Conservation (phyloP, 352 stramenopile genomes). For the Phytophthora meadii region DNA sequence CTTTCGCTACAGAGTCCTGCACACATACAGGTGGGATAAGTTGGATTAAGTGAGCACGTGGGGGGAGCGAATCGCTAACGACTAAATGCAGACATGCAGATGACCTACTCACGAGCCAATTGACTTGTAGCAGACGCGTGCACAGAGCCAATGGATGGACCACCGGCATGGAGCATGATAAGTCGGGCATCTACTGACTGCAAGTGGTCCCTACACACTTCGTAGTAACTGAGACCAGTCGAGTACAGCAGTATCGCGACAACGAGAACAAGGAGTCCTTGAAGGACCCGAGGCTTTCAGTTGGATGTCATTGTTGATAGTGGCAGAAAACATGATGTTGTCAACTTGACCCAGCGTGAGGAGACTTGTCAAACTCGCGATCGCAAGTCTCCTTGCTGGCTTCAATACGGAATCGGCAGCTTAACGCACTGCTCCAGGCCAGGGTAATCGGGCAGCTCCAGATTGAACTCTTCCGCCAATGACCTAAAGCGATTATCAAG, state of each 20-base stretch:
- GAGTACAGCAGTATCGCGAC: constrained; percentile 2
- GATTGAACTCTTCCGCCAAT: constrained; percentile 64
- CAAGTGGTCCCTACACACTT: constrained; percentile 23
- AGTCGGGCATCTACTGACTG: constrained; percentile 30
- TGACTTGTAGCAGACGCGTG: constrained; percentile 17
- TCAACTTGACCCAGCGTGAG: constrained; percentile 7
- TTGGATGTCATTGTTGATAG: constrained; percentile 5
- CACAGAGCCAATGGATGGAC: constrained; percentile 17
- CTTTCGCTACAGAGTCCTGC: not conserved
- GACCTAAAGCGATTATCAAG: constrained; percentile 33
- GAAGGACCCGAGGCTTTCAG: no score
- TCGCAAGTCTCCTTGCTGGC: constrained; percentile 14
- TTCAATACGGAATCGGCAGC: constrained; percentile 47
- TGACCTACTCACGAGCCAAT: constrained; percentile 18
- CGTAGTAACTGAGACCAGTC: constrained; percentile 17
- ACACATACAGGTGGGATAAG: not conserved
- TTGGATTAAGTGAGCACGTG: constrained; percentile 11
- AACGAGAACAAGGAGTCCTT: not conserved
- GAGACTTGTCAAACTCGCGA: constrained; percentile 10
- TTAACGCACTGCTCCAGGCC: constrained; percentile 72
- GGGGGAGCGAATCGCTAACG: constrained; percentile 7
- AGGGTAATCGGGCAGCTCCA: constrained; percentile 69
- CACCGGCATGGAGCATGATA: constrained; percentile 27
- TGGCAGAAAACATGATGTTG: not conserved
- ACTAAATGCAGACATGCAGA: constrained; percentile 12